phyloP scores from a whole-genome alignment of 192 early-diverging fungal genomes.

The Entomortierella chlamydospora region DNA sequence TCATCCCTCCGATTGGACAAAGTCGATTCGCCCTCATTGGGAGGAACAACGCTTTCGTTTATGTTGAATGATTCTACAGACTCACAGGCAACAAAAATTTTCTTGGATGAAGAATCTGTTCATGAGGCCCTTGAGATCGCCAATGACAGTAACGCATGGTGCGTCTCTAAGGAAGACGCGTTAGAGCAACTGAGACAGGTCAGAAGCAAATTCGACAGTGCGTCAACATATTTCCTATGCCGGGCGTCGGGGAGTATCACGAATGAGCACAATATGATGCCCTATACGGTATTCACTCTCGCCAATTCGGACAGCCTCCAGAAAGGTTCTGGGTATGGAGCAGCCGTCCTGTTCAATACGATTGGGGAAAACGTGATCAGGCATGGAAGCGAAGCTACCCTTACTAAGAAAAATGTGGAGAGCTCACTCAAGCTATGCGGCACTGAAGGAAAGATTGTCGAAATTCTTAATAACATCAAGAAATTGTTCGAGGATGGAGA shows the following conservation, averaged over 20 bases:
- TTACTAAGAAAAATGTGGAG: too few relatives aligned
- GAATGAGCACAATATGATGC: background rate
- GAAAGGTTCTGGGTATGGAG: too few relatives aligned
- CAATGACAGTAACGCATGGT: slow-evolving; percentile 1
- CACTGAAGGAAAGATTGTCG: too few relatives aligned
- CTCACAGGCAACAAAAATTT: slow-evolving; percentile 25
- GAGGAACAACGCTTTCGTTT: slow-evolving; percentile 19
- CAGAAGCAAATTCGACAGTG: slow-evolving; percentile 24
- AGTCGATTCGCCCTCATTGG: slow-evolving; percentile 14
- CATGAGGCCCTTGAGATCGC: background rate
- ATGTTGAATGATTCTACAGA: slow-evolving; percentile 1
- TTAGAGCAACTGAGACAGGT: slow-evolving; percentile 32
- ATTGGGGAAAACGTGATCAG: too few relatives aligned
- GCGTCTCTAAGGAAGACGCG: background rate
- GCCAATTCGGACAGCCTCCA: slow-evolving; percentile 11
- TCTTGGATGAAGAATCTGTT: slow-evolving; percentile 22
- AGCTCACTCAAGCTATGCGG: too few relatives aligned
- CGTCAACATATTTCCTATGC: slow-evolving; percentile 25
- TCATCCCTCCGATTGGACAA: slow-evolving; percentile 42
- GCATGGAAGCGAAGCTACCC: too few relatives aligned
- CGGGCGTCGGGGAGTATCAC: slow-evolving; percentile 36
- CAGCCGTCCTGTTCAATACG: too few relatives aligned
- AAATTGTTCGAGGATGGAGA: too few relatives aligned
- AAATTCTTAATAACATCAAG: too few relatives aligned
- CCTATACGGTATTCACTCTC: slow-evolving; percentile 27